Conservation (phyloP, 257 asterid species). For the Ehretia macrophylla region DNA sequence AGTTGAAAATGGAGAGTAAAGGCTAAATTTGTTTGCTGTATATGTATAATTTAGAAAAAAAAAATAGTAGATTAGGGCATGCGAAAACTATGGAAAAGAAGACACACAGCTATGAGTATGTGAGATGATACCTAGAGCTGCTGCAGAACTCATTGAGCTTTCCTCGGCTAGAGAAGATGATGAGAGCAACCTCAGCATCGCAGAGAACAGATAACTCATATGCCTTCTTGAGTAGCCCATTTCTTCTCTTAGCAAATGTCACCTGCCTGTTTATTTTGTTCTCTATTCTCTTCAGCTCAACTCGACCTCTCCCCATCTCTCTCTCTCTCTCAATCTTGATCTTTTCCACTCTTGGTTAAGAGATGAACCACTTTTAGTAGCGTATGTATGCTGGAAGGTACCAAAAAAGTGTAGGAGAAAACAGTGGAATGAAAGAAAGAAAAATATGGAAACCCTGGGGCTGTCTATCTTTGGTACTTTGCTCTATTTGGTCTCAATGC, state of each 20-base stretch:
- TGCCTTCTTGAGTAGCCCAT: slow-evolving; percentile 35
- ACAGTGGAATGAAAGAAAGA: slow-evolving; percentile 10
- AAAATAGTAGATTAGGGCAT: background rate
- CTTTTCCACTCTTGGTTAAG: slow-evolving; percentile 16
- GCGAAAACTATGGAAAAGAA: no score
- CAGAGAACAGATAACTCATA: slow-evolving; percentile 34
- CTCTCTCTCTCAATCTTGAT: background rate
- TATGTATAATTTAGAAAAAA: no score
- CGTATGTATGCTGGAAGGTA: background rate
- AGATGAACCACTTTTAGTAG: slow-evolving; percentile 17
- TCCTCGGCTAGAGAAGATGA: slow-evolving; percentile 32
- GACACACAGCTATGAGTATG: no score
- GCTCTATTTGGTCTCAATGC: background rate
- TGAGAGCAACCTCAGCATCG: slow-evolving; percentile 37
- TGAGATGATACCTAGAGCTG: slow-evolving; percentile 24
- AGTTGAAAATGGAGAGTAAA: no score
- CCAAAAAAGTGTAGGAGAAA: slow-evolving; percentile 5
- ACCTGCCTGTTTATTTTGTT: slow-evolving; percentile 40
- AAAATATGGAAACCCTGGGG: slow-evolving; percentile 26
- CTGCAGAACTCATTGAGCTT: slow-evolving; percentile 38
- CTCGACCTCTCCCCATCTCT: slow-evolving; percentile 22
- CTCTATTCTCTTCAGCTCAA: slow-evolving; percentile 30
- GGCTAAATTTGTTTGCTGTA: background rate
- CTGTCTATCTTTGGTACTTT: slow-evolving; percentile 22
- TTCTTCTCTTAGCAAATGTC: slow-evolving; percentile 40